Evolutionary conservation across 805 yeast genomes (phyloP).

Genomic region (Pichia membranifaciens): DNA sequence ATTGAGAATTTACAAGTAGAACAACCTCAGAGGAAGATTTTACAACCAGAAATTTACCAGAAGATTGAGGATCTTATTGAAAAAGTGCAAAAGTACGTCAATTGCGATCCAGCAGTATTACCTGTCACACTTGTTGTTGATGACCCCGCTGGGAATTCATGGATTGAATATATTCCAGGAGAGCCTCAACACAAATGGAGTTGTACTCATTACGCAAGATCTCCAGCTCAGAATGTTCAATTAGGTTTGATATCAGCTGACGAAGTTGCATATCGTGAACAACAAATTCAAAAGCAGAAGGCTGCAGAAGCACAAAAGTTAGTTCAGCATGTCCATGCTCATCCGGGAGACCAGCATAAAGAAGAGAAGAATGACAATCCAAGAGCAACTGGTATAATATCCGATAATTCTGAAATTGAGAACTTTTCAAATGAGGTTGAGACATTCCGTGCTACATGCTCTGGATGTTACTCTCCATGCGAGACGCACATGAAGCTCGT

Average conservation of each 20-base stretch:
- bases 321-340: constrained; percentile 24
- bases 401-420: constrained; percentile 72
- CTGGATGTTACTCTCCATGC: constrained; percentile 76
- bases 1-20: constrained; percentile 71
- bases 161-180: constrained; percentile 86
- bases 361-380: constrained; percentile 31
- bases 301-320: constrained; percentile 14
- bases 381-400: constrained; percentile 50
- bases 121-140: constrained; percentile 78
- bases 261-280: constrained; percentile 52
- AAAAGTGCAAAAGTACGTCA: constrained; percentile 53
- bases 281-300: constrained; percentile 14
- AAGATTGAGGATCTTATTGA: constrained; percentile 67
- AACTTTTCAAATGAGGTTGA: constrained; percentile 88
- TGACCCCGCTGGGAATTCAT: constrained; percentile 96
- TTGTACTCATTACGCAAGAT: constrained; percentile 70
- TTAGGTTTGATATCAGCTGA: constrained; percentile 76
- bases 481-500: constrained; percentile 96
- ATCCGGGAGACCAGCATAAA: constrained; percentile 30
- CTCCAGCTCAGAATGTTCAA: constrained; percentile 80
- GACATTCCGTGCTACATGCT: constrained; percentile 87
- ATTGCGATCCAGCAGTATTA: constrained; percentile 60
- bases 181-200: constrained; percentile 90
- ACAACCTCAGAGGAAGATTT: constrained; percentile 70
- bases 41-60: constrained; percentile 68